Evolutionary conservation across 208 protist genomes (phyloP), one percentile per base, ranked within the genome.

Genomic region (Acanthamoeba comandoni): DNA sequence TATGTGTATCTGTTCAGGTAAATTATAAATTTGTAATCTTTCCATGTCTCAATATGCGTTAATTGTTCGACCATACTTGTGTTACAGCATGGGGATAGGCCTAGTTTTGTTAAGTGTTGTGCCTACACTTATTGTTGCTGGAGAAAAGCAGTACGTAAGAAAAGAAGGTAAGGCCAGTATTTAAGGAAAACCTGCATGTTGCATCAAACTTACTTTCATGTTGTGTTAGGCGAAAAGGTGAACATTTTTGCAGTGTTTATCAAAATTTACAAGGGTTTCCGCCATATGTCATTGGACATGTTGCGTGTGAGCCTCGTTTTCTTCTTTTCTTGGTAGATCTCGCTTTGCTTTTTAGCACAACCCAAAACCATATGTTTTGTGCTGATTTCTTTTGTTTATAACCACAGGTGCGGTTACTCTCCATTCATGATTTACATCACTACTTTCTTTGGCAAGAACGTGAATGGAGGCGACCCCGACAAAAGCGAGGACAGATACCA

Each of bases 341-440:
- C 8, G 24, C 24, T 73, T n/a, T 73, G 13, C 65, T 73, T 73
- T 13, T 62, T 62, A n/a, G n/a, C n/a, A n/a, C n/a, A n/a, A n/a
- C n/a, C n/a, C n/a, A n/a, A n/a, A n/a, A n/a, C n/a, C n/a, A n/a
- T n/a, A n/a, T n/a, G n/a, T n/a, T n/a, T n/a, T n/a, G n/a, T n/a
- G n/a, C n/a, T n/a, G n/a, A n/a, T n/a, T n/a, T n/a, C n/a, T n/a
- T n/a, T n/a, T n/a, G n/a, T n/a, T n/a, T n/a, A n/a, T n/a, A n/a
- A 22, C 26, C 12, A 24, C 51, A 84, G 73, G 73, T 57, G 49
- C 12, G 73, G 73, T 12, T 95, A 87, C 24, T 94, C 77, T 58
- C 93, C 92, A 62, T 92, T 92, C 87, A 94, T 94, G 85, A 92
- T 94, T 39, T 90, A 49, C 12, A 87, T 62, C 48, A 94, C 92